Conservation (phyloP, 2,329 filamentous ascomycete genomes). For the Fragosphaeria purpurea region DNA sequence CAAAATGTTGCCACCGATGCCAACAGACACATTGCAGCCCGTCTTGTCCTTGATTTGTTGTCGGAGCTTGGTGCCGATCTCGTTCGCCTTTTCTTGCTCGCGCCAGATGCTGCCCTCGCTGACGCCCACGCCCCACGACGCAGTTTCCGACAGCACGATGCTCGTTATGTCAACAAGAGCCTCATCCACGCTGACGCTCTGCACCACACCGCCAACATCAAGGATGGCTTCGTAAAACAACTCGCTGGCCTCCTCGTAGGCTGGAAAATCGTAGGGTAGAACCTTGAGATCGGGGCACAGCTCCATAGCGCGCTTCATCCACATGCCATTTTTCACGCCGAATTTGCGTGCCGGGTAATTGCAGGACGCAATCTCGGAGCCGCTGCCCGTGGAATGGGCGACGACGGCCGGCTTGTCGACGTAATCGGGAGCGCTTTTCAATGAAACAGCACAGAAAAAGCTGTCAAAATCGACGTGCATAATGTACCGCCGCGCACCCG, state of each 20-base stretch:
- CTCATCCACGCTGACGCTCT: conserved; percentile 96
- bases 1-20: conserved; percentile 83
- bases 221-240: conserved; percentile 82
- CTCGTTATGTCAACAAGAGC: conserved; percentile 76
- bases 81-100: conserved; percentile 70
- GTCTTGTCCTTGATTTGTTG: conserved; percentile 63
- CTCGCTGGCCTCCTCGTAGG: conserved; percentile 83
- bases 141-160: conserved; percentile 54
- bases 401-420: conserved; percentile 75
- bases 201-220: conserved; percentile 68
- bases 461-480: conserved; percentile 97
- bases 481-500: conserved; percentile 66
- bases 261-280: conserved; percentile 90
- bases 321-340: conserved; percentile 96
- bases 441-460: conserved; percentile 91
- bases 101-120: conserved; percentile 61
- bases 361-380: conserved; percentile 94
- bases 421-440: conserved; percentile 65
- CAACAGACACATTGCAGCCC: conserved; percentile 80
- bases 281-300: conserved; percentile 79
- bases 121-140: conserved; percentile 54
- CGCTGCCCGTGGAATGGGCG: conserved; percentile 73
- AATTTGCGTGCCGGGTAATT: conserved; percentile 84
- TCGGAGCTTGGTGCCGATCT: conserved; percentile 59
- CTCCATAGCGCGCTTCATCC: conserved; percentile 87